These are phyloP conservation scores for Leishmania gerbilli DNA, from an alignment of 208 protist genomes.

Conservation along the genomic window DNA sequence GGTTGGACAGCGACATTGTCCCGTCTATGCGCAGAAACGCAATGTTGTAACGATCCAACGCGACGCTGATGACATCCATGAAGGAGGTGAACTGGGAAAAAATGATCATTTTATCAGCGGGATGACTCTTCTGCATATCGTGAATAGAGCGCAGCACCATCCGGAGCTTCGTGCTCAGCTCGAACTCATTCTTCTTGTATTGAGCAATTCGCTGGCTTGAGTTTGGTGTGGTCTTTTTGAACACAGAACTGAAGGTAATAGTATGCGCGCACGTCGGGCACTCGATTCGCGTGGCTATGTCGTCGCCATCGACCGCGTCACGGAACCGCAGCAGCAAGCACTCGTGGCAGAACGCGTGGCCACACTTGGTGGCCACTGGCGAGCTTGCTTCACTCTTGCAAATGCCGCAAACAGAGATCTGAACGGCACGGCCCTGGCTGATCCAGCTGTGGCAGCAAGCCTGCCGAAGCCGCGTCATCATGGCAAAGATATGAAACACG, in stretches of 20 bases:
- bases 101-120: conserved; percentile 95
- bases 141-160: conserved; percentile 80
- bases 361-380: conserved; percentile 70
- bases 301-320: conserved; percentile 77
- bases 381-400: conserved; percentile 69
- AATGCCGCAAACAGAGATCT: conserved; percentile 76
- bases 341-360: conserved; percentile 88
- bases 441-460: conserved; percentile 93
- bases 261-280: conserved; percentile 62
- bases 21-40: conserved; percentile 90
- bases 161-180: conserved; percentile 84
- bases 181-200: conserved; percentile 68
- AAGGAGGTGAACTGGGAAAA: conserved; percentile 98
- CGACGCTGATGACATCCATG: conserved; percentile 94
- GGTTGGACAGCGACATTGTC: conserved; percentile 79
- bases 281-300: conserved; percentile 52
- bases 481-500: conserved; percentile 91
- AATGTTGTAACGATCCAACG: conserved; percentile 72
- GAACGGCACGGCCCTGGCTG: conserved; percentile 60
- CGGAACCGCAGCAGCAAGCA: conserved; percentile 81
- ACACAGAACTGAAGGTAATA: conserved; percentile 62
- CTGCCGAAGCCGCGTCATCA: conserved; percentile 94
- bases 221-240: conserved; percentile 53
- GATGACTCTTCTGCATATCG: conserved; percentile 66
- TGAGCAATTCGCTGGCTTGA: conserved; percentile 78